Evolutionary conservation across 371 early-diverging fungal species (phyloP), one percentile per base, ranked within the genome.

Genomic region (Dichotomocladium elegans): DNA sequence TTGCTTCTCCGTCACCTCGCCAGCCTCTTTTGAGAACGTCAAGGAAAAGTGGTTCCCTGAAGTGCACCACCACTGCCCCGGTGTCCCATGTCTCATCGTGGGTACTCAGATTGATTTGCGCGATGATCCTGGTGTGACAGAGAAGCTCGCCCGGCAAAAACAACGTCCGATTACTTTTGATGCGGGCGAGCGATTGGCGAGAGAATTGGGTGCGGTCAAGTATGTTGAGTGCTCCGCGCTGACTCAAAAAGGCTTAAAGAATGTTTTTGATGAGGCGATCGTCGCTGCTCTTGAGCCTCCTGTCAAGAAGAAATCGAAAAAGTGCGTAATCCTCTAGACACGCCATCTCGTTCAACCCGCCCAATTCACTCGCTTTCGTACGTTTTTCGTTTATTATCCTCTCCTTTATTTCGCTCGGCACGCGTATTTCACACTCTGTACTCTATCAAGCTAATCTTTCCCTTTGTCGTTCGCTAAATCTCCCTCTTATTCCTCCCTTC

Each of bases 241-340:
- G 60, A 96, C 96, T 28, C 98, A 95, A 66, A 86, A 89, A 64
- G 87, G 99, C 4, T 76, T 99, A 53, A 95, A 96, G 74, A 96
- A 99, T 64, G 98, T 99, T 25, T 98, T 98, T 82, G 98, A 96
- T 67, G 96, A 98, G 70, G 98, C 98, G 7, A 96, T 98, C 62
- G 93, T 96, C 26, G 98, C 96, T n/a, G 98, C 96, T 27, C 69
- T 98, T 55, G 95, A 94, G 60, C 96, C 98, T 25, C 96, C 95
- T 21, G 78, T 80, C 19, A 75, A 84, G 56, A 87, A 86, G 76
- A 87, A 88, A 76, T 82, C 85, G 60, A 82, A 72, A 59, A 88
- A 85, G 78, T 93, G 93, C 66, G 48, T 81, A 45, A 50, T 93
- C 45, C 74, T 92, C 57, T 93, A 85, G 51, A 55, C 41, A 29